Evolutionary conservation across 2,329 filamentous ascomycete genomes (phyloP).

Genomic region (Endoconidiophora laricicola): DNA sequence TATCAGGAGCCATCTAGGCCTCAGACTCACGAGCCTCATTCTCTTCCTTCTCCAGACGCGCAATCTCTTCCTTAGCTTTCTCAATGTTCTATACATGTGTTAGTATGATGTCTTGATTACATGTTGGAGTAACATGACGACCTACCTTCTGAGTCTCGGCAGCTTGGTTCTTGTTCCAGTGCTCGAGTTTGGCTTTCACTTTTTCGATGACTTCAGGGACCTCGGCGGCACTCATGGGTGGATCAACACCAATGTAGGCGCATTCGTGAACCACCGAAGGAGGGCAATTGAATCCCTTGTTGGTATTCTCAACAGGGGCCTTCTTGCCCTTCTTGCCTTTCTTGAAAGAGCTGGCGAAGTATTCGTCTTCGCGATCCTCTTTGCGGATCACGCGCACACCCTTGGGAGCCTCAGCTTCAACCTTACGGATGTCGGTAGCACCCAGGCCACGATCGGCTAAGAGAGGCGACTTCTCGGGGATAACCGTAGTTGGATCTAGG

Average conservation of each 20-base stretch:
- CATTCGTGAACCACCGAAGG: conserved; percentile 88
- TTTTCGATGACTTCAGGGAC: conserved; percentile 69
- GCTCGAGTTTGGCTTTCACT: conserved; percentile 75
- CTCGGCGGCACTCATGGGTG: conserved; percentile 72
- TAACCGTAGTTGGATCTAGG: conserved; percentile 60
- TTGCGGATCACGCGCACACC: conserved; percentile 70
- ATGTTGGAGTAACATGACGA: conserved; percentile 2
- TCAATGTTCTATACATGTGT: conserved; percentile 61
- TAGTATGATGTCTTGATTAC: conserved; percentile 16
- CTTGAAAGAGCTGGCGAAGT: conserved; percentile 67
- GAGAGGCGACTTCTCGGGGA: conserved; percentile 48
- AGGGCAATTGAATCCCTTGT: conserved; percentile 61
- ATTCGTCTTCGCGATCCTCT: conserved; percentile 75
- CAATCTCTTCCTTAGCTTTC: conserved; percentile 91
- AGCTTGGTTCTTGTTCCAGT: conserved; percentile 85
- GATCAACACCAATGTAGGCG: conserved; percentile 65
- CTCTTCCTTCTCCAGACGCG: conserved; percentile 54
- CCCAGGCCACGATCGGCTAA: conserved; percentile 55
- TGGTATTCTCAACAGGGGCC: conserved; percentile 19
- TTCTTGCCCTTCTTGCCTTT: conserved; percentile 77
- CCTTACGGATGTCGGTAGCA: conserved; percentile 64
- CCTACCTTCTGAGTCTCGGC: conserved; percentile 79
- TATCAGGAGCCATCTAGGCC: neutral
- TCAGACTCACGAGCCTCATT: conserved; percentile 19
- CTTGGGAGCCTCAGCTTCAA: conserved; percentile 69